Evolutionary conservation across 1,284 basidiomycete genomes (phyloP).

Genomic region (Sporisorium exsertum): DNA sequence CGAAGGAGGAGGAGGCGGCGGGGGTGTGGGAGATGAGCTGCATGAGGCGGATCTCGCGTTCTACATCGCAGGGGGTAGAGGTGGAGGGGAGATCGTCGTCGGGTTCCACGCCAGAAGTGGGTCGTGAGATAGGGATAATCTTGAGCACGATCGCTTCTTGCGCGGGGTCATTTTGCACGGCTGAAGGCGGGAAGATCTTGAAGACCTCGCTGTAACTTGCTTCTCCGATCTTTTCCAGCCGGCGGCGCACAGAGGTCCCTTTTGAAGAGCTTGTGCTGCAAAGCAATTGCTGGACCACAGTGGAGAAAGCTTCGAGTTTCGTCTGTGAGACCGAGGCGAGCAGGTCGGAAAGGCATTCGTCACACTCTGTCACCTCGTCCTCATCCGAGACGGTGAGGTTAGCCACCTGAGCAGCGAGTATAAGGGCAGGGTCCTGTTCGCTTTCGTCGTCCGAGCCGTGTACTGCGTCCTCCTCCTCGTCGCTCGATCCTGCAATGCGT

Average conservation of each 20-base stretch:
- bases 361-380: not conserved
- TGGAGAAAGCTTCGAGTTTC: constrained; percentile 19
- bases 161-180: not conserved
- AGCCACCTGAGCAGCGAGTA: constrained; percentile 22
- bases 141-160: constrained; percentile 71
- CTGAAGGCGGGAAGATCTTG: constrained; percentile 62
- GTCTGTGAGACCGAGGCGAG: constrained; percentile 33
- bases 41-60: constrained; percentile 89
- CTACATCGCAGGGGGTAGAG: constrained; percentile 76
- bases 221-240: constrained; percentile 84
- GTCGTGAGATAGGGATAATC: constrained; percentile 76
- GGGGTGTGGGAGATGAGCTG: constrained; percentile 73
- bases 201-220: constrained; percentile 98
- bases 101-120: constrained; percentile 21
- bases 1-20: constrained; percentile 31
- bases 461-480: constrained; percentile 18
- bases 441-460: constrained; percentile 23
- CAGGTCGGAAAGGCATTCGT: constrained; percentile 12
- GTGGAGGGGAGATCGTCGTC: constrained; percentile 68
- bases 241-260: constrained; percentile 1
- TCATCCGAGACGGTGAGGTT: constrained; percentile 15
- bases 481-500: constrained; percentile 24
- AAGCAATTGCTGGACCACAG: constrained; percentile 16
- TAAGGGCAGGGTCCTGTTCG: constrained; percentile 23
- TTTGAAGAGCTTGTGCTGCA: not conserved